Conservation (phyloP, 495 filamentous ascomycete species). For the Bryoglossum gracile region DNA sequence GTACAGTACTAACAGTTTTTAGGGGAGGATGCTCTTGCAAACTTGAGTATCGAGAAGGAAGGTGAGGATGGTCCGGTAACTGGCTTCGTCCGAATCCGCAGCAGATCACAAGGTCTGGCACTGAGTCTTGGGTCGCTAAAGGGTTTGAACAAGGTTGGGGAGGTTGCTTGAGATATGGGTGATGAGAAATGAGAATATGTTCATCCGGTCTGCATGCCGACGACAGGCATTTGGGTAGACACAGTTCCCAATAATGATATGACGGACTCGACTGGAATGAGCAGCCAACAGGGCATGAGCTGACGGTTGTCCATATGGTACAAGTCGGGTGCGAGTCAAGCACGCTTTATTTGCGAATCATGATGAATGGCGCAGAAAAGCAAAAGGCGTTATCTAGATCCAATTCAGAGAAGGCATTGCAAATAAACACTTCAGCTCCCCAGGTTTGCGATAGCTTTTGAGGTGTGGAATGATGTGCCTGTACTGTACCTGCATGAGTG, state of each 20-base stretch:
- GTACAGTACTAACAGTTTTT: constrained; percentile 22
- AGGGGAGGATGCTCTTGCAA: constrained; percentile 99
- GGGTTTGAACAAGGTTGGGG: constrained; percentile 78
- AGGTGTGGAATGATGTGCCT: too few relatives aligned
- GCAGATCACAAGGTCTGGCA: constrained; percentile 91
- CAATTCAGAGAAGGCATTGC: constrained; percentile 8
- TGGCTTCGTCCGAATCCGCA: constrained; percentile 98
- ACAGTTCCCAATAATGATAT: constrained; percentile 2
- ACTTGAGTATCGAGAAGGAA: constrained; percentile 96
- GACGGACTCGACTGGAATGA: not conserved
- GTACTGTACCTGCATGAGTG: too few relatives aligned
- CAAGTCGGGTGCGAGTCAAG: not conserved
- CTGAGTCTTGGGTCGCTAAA: constrained; percentile 92
- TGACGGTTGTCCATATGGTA: not conserved
- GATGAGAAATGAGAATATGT: not conserved
- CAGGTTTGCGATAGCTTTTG: too few relatives aligned
- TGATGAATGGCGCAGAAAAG: constrained; percentile 22
- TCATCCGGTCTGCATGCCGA: not conserved
- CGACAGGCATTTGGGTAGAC: not conserved
- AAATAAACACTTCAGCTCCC: constrained; percentile 9
- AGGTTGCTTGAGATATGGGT: constrained; percentile 18
- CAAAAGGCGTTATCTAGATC: constrained; percentile 22
- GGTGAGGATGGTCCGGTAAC: constrained; percentile 93
- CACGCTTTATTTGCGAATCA: constrained; percentile 4
- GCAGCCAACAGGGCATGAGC: not conserved